These are phyloP conservation scores for Penium margaritaceum DNA, from an alignment of 139 green algal species.

Conservation along the genomic window DNA sequence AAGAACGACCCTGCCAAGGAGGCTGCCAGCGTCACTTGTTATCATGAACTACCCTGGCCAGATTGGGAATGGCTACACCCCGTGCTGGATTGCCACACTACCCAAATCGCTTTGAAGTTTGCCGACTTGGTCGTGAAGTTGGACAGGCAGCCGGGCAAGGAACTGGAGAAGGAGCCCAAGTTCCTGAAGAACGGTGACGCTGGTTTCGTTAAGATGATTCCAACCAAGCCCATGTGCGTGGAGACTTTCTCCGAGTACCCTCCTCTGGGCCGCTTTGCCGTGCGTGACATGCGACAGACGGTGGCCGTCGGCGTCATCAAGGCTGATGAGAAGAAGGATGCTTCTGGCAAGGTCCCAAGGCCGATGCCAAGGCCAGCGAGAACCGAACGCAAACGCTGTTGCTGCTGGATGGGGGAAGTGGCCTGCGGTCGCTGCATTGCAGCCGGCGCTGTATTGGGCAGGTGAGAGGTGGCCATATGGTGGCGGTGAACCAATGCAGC, in stretches of 20 bases:
- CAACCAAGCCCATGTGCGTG: slow-evolving; percentile 67
- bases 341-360: no score
- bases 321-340: slow-evolving; percentile 56
- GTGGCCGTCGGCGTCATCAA: slow-evolving; percentile 69
- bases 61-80: slow-evolving; percentile 58
- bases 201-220: slow-evolving; percentile 63
- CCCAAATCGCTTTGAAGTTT: slow-evolving; percentile 66
- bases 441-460: no score
- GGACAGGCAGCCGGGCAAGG: slow-evolving; percentile 63
- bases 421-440: no score
- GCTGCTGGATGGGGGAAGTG: no score
- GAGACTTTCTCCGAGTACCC: slow-evolving; percentile 63
- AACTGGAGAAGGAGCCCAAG: slow-evolving; percentile 62
- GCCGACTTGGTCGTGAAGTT: slow-evolving; percentile 59
- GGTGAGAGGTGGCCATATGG: no score
- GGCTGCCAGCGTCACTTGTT: slow-evolving; percentile 56
- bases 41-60: slow-evolving; percentile 65
- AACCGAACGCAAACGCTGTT: no score
- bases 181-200: slow-evolving; percentile 66
- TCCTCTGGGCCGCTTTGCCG: slow-evolving; percentile 62
- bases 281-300: slow-evolving; percentile 64
- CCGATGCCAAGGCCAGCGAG: slow-evolving; percentile 55
- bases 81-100: slow-evolving; percentile 69
- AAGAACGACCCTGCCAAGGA: slow-evolving; percentile 64
- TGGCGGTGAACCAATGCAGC: no score